phyloP scores from a whole-genome alignment of 768 basidiomycete species.

The Lentinula sp. region DNA sequence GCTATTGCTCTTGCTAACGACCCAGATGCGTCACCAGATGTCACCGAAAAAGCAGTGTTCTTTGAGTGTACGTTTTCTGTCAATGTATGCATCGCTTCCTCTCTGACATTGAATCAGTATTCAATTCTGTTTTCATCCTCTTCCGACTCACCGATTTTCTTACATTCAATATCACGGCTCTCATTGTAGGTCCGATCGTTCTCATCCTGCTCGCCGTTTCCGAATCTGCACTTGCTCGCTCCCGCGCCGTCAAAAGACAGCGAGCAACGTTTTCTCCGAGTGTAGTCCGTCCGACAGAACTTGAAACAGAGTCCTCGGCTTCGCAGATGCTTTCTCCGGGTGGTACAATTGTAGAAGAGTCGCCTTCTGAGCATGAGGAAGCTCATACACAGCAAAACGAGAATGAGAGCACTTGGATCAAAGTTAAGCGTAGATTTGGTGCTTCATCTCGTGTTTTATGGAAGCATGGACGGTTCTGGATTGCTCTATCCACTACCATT shows the following conservation, averaged over 20 bases:
- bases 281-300: constrained; percentile 10
- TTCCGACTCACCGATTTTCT: constrained; percentile 47
- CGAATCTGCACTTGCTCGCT: constrained; percentile 14
- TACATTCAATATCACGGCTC: constrained; percentile 49
- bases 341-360: background rate
- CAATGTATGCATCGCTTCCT: background rate
- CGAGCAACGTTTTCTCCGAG: background rate
- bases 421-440: constrained; percentile 11
- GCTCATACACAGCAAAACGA: background rate
- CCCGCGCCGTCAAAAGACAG: background rate
- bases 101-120: constrained; percentile 35
- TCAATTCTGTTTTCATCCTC: constrained; percentile 46
- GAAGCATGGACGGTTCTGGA: constrained; percentile 59
- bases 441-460: constrained; percentile 24
- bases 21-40: constrained; percentile 18
- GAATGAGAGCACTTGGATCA: constrained; percentile 19
- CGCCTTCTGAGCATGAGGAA: background rate
- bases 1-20: constrained; percentile 50
- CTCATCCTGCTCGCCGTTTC: constrained; percentile 36
- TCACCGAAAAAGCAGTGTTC: constrained; percentile 39
- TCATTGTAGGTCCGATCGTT: constrained; percentile 58
- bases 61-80: constrained; percentile 56
- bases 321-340: background rate
- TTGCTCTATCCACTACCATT: constrained; percentile 40
- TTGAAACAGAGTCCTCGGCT: background rate